Evolutionary conservation across 2,329 filamentous ascomycete genomes (phyloP), one percentile per base, ranked within the genome.

Genomic region (Alternaria atra): DNA sequence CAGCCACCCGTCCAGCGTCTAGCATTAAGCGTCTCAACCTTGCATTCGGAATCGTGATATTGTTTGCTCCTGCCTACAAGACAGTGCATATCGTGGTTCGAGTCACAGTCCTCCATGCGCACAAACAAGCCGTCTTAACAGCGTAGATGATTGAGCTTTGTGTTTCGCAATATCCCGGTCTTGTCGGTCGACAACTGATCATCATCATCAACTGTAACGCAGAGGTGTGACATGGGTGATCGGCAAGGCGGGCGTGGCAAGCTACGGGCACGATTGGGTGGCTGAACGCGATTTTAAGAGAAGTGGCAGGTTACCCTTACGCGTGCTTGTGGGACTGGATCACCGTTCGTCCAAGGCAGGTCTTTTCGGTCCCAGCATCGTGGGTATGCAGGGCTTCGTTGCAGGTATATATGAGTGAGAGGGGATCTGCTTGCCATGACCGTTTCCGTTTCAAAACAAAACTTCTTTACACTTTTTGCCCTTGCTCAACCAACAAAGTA

Each of bases 201-300:
- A 35, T 34, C 20, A 50, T 50, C 30, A 35, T 34, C 20, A 23
- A 25, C 32, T 35, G 20, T 5, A 35, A 51, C 48, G 52, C 60
- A 65, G 53, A 60, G 63, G 48, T 63, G 48, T 60, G 20, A 30
- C 32, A 37, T 42, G 17, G 7, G n/a, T 35, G 60, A 65, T 63
- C 63, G 55, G 63, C 63, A 65, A 59, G 56, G 63, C 44, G 13
- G 46, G 34, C 20, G 20, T 20, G 20, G 20, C 20, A 20, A 20
- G 20, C 20, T 20, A 20, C 20, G 46, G 30, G 35, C 52, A 44
- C 56, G 50, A 63, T 65, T 65, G 60, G 60, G 42, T 58, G 60
- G 60, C 48, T 60, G 46, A 58, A 63, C 25, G 23, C 13, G 23
- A 2, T 40, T 40, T 27, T 23, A 12, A 25, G 17, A 30, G 6